Evolutionary conservation across 2,329 filamentous ascomycete genomes (phyloP), one percentile per base, ranked within the genome.

Genomic region (Colletotrichum simmondsii): DNA sequence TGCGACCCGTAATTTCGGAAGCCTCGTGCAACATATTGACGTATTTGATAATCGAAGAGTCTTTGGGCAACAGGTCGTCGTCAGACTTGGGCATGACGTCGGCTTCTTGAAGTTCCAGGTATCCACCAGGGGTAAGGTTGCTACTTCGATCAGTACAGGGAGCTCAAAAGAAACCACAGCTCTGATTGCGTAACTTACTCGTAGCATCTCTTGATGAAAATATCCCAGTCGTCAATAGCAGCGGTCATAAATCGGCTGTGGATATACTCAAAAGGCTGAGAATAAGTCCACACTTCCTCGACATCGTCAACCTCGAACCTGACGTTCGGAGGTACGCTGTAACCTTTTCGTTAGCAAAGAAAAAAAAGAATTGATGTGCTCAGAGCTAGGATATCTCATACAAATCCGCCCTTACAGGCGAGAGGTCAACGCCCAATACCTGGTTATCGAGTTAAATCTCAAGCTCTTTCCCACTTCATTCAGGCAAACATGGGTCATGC

Each of bases 301-400:
- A 82, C 74, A 69, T 86, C 82, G 66, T 86, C 84, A 59, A 86
- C 77, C 56, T 85, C 83, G 74, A 89, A 89, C 14, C 78, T 77
- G 5, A 87, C 81, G 65, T 89, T 89, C 0, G 85, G 81, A 1
- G 87, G 86, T 4, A 87, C 83, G 76, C 83, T 83, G 16, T 5
- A 30, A n/a, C 4, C 5, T 6, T 26, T 26, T 63, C 12, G 65
- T 77, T 81, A 37, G 77, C 16, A 78, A 26, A 26, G 5, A 26
- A 28, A 77, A 67, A 49, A 80, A 10, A 11, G 30, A 30, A 30
- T 10, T 24, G 35, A 14, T 37, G 35, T 11, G 28, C 3, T 30
- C 1, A 78, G 37, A 73, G 60, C 2, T 57, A 77, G 74, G 2
- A 76, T 71, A 11, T 60, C 77, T 2, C 10, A 10, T 75, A 82